These are phyloP conservation scores for Fusarium verticillioides DNA, from an alignment of 2,329 filamentous ascomycete species.

Conservation along the genomic window DNA sequence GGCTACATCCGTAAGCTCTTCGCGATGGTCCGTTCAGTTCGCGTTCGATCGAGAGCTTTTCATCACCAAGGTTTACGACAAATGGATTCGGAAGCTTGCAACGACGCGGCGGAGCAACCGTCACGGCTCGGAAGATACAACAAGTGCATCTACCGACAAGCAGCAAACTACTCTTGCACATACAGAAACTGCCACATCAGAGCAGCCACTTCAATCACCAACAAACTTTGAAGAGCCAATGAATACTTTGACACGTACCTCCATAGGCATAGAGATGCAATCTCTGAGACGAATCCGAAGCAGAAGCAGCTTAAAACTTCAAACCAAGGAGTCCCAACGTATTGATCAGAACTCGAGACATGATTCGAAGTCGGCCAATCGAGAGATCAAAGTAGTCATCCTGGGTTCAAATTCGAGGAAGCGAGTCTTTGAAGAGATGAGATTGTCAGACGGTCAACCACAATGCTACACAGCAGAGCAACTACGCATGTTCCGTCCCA, in stretches of 20 bases:
- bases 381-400: background rate
- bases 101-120: background rate
- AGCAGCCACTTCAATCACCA: fast-evolving
- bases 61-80: background rate
- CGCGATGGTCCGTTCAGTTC: background rate
- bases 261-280: background rate
- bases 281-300: background rate
- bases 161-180: fast-evolving
- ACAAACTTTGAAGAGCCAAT: fast-evolving
- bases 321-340: fast-evolving
- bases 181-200: background rate
- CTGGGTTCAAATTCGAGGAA: background rate
- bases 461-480: background rate
- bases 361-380: fast-evolving
- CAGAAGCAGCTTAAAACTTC: background rate
- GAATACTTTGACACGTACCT: too few relatives aligned
- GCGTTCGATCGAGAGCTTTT: background rate
- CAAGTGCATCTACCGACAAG: fast-evolving
- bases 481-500: background rate
- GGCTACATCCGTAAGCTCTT: background rate
- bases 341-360: background rate
- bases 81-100: background rate
- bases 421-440: background rate
- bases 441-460: fast-evolving
- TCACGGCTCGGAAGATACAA: background rate